Evolutionary conservation across 2,329 filamentous ascomycete genomes (phyloP).

Genomic region (Diaporthe humulicola): DNA sequence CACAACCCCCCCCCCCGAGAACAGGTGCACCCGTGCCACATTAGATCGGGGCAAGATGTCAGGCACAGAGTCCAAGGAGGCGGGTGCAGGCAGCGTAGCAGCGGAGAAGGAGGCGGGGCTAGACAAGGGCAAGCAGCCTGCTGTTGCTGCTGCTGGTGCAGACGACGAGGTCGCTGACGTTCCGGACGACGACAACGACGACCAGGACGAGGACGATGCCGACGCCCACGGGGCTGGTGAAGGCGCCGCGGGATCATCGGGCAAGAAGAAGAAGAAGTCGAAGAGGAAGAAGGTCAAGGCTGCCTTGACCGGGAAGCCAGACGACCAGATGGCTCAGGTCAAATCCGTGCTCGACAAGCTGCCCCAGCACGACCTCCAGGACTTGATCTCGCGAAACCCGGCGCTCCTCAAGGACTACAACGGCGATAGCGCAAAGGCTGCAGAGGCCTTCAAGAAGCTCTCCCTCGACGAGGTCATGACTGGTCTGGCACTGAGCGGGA

Average conservation of each 20-base stretch:
- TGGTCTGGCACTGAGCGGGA: slow-evolving; percentile 80
- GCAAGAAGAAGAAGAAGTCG: slow-evolving; percentile 76
- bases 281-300: slow-evolving; percentile 73
- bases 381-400: slow-evolving; percentile 81
- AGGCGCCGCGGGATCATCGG: slow-evolving; percentile 45
- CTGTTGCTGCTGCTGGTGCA: slow-evolving; percentile 60
- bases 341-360: slow-evolving; percentile 67
- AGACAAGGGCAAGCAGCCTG: slow-evolving; percentile 60
- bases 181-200: slow-evolving; percentile 53
- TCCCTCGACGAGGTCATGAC: slow-evolving; percentile 81
- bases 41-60: slow-evolving; percentile 53
- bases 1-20: neutral
- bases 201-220: slow-evolving; percentile 52
- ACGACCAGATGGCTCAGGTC: slow-evolving; percentile 55
- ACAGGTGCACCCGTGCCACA: neutral
- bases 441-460: slow-evolving; percentile 71
- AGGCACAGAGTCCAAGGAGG: slow-evolving; percentile 73
- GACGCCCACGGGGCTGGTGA: slow-evolving; percentile 40
- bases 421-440: slow-evolving; percentile 55
- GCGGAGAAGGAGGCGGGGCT: slow-evolving; percentile 53
- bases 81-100: slow-evolving; percentile 65
- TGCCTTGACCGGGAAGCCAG: slow-evolving; percentile 53
- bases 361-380: slow-evolving; percentile 69
- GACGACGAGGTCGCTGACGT: slow-evolving; percentile 59
- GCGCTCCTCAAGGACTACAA: slow-evolving; percentile 72